Evolutionary conservation across 2,329 filamentous ascomycete species (phyloP).

Genomic region (Alternaria sp.): DNA sequence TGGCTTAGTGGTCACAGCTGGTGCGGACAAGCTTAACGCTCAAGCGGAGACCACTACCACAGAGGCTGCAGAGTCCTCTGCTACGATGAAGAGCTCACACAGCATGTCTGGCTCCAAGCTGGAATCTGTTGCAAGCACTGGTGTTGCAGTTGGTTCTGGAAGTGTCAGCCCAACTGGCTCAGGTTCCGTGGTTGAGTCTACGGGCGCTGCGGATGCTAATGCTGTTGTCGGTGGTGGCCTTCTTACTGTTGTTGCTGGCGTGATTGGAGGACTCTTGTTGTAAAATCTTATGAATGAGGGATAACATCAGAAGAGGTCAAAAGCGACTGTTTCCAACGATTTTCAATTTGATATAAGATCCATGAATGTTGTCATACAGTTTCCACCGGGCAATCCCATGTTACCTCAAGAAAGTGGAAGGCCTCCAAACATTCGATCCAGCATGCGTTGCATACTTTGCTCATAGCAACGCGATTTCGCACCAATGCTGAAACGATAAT

Average conservation of each 20-base stretch:
- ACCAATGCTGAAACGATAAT: no score
- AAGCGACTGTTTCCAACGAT: no score
- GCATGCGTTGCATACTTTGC: no score
- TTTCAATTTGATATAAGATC: no score
- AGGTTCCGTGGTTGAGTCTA: slow-evolving; percentile 3
- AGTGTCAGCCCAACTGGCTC: slow-evolving; percentile 8
- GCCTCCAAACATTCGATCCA: no score
- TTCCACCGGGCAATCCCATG: no score
- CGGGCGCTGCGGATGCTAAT: slow-evolving; percentile 18
- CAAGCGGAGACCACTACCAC: slow-evolving; percentile 13
- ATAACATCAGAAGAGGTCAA: no score
- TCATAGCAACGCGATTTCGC: no score
- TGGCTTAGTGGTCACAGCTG: slow-evolving; percentile 24
- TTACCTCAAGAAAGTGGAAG: no score
- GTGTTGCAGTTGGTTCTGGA: not conserved
- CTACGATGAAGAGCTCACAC: slow-evolving; percentile 6
- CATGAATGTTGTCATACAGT: no score
- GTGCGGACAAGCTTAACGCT: slow-evolving; percentile 21
- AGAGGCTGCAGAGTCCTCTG: slow-evolving; percentile 4
- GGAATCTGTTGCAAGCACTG: not conserved
- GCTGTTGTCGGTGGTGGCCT: slow-evolving; percentile 17
- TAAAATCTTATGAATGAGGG: not conserved
- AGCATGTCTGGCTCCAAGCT: slow-evolving; percentile 7
- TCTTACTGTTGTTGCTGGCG: slow-evolving; percentile 18
- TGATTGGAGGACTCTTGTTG: slow-evolving; percentile 19